A percentile compares a stretch with the other conserved stretches of the same genome.
Evolutionary conservation across 352 stramenopile species (phyloP).

Genomic region (Phytophthora kernoviae): DNA sequence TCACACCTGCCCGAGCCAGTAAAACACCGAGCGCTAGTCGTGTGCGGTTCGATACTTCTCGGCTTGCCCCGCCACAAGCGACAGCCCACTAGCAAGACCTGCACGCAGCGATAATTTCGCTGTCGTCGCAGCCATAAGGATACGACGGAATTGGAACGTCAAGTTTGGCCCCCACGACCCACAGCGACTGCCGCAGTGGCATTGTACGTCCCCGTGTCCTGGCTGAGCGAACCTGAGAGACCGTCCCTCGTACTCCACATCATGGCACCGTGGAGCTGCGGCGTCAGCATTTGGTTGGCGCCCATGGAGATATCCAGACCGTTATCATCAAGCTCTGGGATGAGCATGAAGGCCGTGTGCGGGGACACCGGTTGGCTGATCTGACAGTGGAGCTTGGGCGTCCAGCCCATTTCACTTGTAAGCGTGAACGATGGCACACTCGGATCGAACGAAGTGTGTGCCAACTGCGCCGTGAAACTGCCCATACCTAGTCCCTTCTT

Average conservation of each 20-base stretch:
- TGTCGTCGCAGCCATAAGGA: slow-evolving; percentile 40
- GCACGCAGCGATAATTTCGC: slow-evolving; percentile 61
- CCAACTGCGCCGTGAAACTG: slow-evolving; percentile 66
- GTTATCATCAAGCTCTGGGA: slow-evolving; percentile 74
- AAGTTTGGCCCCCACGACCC: slow-evolving; percentile 55
- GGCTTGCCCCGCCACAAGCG: slow-evolving; percentile 57
- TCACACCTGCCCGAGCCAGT: slow-evolving; percentile 59
- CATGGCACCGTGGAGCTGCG: slow-evolving; percentile 74
- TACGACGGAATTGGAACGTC: slow-evolving; percentile 57
- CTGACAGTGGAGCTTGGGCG: slow-evolving; percentile 75
- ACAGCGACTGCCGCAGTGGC: slow-evolving; percentile 53
- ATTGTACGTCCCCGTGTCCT: slow-evolving; percentile 47
- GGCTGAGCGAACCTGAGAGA: slow-evolving; percentile 65
- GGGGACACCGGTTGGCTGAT: slow-evolving; percentile 76
- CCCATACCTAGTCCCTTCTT: slow-evolving; percentile 76
- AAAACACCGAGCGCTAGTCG: slow-evolving; percentile 64
- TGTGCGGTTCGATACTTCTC: slow-evolving; percentile 63
- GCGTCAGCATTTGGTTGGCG: slow-evolving; percentile 65
- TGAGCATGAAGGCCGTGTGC: slow-evolving; percentile 73
- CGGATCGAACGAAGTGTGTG: slow-evolving; percentile 72
- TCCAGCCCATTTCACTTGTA: slow-evolving; percentile 76
- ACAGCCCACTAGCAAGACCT: slow-evolving; percentile 52
- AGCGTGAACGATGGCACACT: slow-evolving; percentile 62
- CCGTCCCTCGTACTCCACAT: slow-evolving; percentile 85
- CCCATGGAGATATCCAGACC: slow-evolving; percentile 76